Percentiles rank a stretch among this genome's conserved stretches.
These are phyloP conservation scores for Corynespora cassiicola DNA, from an alignment of 2,329 filamentous ascomycete genomes.

Conservation along the genomic window DNA sequence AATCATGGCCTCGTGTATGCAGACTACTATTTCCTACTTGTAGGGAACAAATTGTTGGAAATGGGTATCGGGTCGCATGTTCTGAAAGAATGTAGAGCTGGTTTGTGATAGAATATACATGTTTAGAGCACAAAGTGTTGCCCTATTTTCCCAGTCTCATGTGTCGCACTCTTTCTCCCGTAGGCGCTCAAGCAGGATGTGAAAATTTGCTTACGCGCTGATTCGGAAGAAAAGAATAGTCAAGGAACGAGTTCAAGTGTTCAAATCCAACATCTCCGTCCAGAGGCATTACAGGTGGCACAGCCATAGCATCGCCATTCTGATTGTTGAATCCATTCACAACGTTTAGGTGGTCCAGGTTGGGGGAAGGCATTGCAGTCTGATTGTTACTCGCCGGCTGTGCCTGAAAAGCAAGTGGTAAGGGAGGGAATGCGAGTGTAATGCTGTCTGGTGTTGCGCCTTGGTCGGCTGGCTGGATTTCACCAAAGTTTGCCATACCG, in stretches of 20 bases:
- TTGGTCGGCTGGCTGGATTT: conserved; percentile 7
- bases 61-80: conserved; percentile 12
- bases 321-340: not conserved
- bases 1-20: conserved; percentile 54
- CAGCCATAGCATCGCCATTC: not conserved
- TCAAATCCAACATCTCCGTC: conserved; percentile 3
- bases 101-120: no score
- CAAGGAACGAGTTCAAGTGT: conserved; percentile 11
- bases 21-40: conserved; percentile 52
- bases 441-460: conserved; percentile 23
- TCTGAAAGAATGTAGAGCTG: not conserved
- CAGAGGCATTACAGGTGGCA: not conserved
- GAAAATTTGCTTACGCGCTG: conserved; percentile 11
- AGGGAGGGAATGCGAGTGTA: conserved; percentile 42
- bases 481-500: conserved; percentile 2
- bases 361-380: conserved; percentile 5
- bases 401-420: conserved; percentile 39
- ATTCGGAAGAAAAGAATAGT: conserved; percentile 11
- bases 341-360: not conserved
- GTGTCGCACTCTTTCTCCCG: no score
- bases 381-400: conserved; percentile 2
- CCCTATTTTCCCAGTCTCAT: no score
- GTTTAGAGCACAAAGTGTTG: no score
- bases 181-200: no score
- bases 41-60: conserved; percentile 50